Evolutionary conservation across 805 yeast genomes (phyloP).

Genomic region (Cyberlindnera mississippiensis): DNA sequence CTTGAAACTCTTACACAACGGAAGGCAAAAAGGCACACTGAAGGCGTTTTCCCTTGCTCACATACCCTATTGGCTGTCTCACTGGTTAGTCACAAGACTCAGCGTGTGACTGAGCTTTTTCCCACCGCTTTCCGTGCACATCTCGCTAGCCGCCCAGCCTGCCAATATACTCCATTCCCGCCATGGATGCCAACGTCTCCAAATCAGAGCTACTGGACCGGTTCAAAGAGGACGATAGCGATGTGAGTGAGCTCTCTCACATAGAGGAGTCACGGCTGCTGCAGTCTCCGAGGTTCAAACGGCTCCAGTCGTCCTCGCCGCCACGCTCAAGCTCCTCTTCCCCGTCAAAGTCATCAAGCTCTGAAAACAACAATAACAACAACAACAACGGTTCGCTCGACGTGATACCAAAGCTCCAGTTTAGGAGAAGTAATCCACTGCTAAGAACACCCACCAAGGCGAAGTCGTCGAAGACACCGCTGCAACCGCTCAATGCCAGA

Average conservation of each 20-base stretch:
- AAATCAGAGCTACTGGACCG: constrained; percentile 22
- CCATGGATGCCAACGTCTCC: constrained; percentile 17
- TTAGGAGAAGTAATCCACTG: constrained; percentile 11
- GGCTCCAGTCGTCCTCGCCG: constrained; percentile 25
- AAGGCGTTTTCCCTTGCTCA: too few species aligned
- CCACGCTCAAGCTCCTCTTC: constrained; percentile 24
- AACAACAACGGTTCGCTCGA: constrained; percentile 18
- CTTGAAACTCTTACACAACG: not conserved
- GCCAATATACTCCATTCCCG: not conserved
- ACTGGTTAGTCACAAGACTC: not conserved
- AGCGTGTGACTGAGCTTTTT: not conserved
- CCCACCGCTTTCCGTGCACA: too few species aligned
- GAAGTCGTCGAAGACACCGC: constrained; percentile 7
- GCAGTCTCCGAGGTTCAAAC: constrained; percentile 26
- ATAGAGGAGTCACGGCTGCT: constrained; percentile 27
- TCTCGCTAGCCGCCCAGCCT: too few species aligned
- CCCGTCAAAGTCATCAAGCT: constrained; percentile 14
- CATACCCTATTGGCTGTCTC: too few species aligned
- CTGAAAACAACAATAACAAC: constrained; percentile 16
- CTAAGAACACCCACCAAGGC: constrained; percentile 25
- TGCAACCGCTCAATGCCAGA: constrained; percentile 15
- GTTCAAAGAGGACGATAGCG: constrained; percentile 25
- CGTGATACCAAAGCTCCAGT: constrained; percentile 23
- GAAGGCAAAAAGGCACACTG: too few species aligned
- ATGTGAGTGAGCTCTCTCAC: constrained; percentile 21